Conservation (phyloP, 768 basidiomycete genomes). For the Hygrophorus pudorinus region DNA sequence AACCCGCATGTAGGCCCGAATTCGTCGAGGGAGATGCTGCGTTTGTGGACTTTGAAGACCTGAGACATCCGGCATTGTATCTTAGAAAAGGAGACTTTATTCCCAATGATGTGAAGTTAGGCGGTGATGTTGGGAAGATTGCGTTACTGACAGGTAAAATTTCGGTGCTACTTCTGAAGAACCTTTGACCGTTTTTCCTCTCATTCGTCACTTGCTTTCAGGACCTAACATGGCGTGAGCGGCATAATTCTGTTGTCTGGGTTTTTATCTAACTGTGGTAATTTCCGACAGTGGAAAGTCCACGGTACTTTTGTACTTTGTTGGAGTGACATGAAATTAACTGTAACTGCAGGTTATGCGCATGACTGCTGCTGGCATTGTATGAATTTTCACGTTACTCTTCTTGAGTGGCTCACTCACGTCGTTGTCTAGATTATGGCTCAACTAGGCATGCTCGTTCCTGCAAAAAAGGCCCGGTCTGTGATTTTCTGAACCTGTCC, state of each 20-base stretch:
- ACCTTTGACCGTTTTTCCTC: too few species aligned
- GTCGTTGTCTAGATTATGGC: conserved; percentile 61
- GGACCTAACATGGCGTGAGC: conserved; percentile 85
- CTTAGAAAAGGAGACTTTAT: conserved; percentile 70
- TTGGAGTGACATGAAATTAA: not conserved
- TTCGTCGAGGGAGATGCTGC: conserved; percentile 76
- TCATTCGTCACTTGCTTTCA: conserved; percentile 15
- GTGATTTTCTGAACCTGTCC: conserved; percentile 9
- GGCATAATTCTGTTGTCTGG: not conserved
- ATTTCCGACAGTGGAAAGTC: conserved; percentile 54
- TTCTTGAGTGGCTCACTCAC: not conserved
- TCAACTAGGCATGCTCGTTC: conserved; percentile 92
- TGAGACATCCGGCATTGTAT: conserved; percentile 83
- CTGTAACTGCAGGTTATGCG: conserved; percentile 57
- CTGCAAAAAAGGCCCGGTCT: conserved; percentile 71
- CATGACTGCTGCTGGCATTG: conserved; percentile 92
- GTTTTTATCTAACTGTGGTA: conserved; percentile 5
- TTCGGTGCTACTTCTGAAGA: conserved; percentile 1
- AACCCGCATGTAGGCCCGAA: conserved; percentile 88
- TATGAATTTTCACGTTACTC: conserved; percentile 24
- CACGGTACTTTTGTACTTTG: conserved; percentile 33
- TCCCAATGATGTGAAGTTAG: conserved; percentile 85
- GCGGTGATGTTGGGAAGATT: conserved; percentile 64
- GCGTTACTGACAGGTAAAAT: conserved; percentile 74
- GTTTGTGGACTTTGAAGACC: conserved; percentile 77